These are phyloP conservation scores for Xanthoconium stramineum DNA, from an alignment of 768 basidiomycete genomes.

Conservation along the genomic window DNA sequence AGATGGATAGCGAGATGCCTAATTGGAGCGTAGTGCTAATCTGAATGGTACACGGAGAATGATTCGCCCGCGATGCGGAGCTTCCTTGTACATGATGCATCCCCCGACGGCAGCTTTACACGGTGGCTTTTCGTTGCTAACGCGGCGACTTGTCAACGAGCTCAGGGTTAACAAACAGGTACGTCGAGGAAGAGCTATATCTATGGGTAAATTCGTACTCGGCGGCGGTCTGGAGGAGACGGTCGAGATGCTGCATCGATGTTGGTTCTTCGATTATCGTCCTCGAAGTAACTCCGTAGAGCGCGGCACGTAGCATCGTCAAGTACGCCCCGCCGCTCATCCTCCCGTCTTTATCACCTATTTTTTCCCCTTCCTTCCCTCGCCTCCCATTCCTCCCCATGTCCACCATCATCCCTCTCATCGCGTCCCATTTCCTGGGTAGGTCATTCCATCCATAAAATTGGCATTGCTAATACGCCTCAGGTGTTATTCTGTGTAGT, in stretches of 20 bases:
- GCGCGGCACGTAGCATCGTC: constrained; percentile 27
- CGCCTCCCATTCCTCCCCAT: constrained; percentile 10
- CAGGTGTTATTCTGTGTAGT: constrained; percentile 33
- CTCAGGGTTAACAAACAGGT: not conserved
- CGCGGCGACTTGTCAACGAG: not conserved
- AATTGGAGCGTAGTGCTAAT: constrained; percentile 2
- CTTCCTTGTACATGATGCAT: not conserved
- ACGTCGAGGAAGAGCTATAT: not conserved
- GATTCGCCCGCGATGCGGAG: constrained; percentile 1
- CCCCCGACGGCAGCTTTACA: too few relatives aligned
- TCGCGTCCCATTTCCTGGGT: constrained; percentile 31
- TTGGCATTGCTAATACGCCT: constrained; percentile 1
- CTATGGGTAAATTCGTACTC: not conserved
- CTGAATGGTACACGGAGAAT: constrained; percentile 2
- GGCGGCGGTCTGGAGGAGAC: not conserved
- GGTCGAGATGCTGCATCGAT: constrained; percentile 4
- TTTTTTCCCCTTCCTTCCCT: not conserved
- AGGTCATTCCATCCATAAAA: not conserved
- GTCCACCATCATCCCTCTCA: constrained; percentile 15
- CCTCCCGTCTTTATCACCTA: constrained; percentile 6
- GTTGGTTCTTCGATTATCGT: constrained; percentile 29
- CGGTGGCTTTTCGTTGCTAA: not conserved
- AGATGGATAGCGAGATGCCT: not conserved
- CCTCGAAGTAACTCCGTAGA: constrained; percentile 31
- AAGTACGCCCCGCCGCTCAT: constrained; percentile 6